Conservation (phyloP, 768 basidiomycete genomes). For the Naganishia friedmannii region DNA sequence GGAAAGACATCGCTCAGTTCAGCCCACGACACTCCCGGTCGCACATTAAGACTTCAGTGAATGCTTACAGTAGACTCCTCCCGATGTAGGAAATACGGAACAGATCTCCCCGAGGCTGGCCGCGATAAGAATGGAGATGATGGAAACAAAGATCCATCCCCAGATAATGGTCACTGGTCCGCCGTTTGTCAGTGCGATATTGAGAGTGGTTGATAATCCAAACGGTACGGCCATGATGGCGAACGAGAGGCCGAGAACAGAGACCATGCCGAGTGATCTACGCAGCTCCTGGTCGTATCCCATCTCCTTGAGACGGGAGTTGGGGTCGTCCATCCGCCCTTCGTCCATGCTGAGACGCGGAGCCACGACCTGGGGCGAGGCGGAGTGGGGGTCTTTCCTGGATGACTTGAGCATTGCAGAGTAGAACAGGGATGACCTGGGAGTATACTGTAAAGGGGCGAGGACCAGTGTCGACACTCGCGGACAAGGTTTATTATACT, state of each 20-base stretch:
- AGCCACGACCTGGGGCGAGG: background rate
- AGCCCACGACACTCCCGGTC: background rate
- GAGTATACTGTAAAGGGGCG: background rate
- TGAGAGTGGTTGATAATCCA: slow-evolving; percentile 30
- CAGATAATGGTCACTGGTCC: slow-evolving; percentile 47
- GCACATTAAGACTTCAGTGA: background rate
- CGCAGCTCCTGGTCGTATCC: slow-evolving; percentile 47
- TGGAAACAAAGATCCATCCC: slow-evolving; percentile 31
- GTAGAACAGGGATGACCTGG: background rate
- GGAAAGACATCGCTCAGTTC: background rate
- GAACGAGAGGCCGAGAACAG: slow-evolving; percentile 43
- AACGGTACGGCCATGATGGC: slow-evolving; percentile 47
- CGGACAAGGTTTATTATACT: no score
- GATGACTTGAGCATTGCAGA: background rate
- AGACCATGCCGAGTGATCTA: slow-evolving; percentile 44
- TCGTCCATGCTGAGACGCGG: slow-evolving; percentile 13
- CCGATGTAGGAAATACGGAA: slow-evolving; percentile 46
- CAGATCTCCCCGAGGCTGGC: slow-evolving; percentile 44
- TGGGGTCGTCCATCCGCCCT: slow-evolving; percentile 13
- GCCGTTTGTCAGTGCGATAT: slow-evolving; percentile 45
- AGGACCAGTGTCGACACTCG: no score
- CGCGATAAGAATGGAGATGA: slow-evolving; percentile 24
- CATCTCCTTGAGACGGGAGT: slow-evolving; percentile 40
- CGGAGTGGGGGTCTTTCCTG: background rate
- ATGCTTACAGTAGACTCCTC: slow-evolving; percentile 45